Evolutionary conservation across 805 yeast species (phyloP).

Genomic region (Yamadazyma philogaea): DNA sequence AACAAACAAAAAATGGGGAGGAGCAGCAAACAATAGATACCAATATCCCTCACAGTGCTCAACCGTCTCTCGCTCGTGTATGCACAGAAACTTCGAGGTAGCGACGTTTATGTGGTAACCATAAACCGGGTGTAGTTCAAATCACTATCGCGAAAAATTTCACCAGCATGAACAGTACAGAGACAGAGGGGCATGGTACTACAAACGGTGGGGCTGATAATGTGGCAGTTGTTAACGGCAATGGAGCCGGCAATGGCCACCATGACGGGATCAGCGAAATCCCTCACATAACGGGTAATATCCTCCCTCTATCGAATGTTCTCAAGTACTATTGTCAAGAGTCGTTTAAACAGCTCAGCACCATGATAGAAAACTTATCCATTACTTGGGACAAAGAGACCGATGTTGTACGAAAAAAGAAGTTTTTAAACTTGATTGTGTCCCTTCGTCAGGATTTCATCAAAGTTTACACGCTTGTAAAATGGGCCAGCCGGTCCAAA

Average conservation of each 20-base stretch:
- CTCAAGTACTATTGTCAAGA: slow-evolving; percentile 58
- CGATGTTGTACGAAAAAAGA: slow-evolving; percentile 64
- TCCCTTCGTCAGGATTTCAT: slow-evolving; percentile 78
- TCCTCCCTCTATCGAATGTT: slow-evolving; percentile 60
- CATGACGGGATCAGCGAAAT: slow-evolving; percentile 26
- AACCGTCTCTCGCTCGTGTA: too few relatives aligned
- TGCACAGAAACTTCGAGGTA: not conserved
- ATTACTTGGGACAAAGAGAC: slow-evolving; percentile 39
- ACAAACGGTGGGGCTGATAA: not conserved
- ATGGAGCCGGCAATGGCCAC: not conserved
- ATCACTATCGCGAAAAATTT: not conserved
- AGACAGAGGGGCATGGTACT: not conserved
- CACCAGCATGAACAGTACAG: not conserved
- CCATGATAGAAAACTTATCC: slow-evolving; percentile 59
- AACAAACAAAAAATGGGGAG: too few relatives aligned
- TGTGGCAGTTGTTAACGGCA: not conserved
- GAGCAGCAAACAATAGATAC: too few relatives aligned
- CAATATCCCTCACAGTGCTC: too few relatives aligned
- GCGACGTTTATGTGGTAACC: not conserved
- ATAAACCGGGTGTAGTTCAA: not conserved
- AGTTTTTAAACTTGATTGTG: slow-evolving; percentile 66
- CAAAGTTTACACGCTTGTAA: slow-evolving; percentile 77
- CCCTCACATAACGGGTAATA: slow-evolving; percentile 72
- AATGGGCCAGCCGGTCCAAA: slow-evolving; percentile 78
- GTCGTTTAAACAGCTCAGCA: slow-evolving; percentile 60